Evolutionary conservation across 768 basidiomycete species (phyloP).

Genomic region (Wakefieldia striispora): DNA sequence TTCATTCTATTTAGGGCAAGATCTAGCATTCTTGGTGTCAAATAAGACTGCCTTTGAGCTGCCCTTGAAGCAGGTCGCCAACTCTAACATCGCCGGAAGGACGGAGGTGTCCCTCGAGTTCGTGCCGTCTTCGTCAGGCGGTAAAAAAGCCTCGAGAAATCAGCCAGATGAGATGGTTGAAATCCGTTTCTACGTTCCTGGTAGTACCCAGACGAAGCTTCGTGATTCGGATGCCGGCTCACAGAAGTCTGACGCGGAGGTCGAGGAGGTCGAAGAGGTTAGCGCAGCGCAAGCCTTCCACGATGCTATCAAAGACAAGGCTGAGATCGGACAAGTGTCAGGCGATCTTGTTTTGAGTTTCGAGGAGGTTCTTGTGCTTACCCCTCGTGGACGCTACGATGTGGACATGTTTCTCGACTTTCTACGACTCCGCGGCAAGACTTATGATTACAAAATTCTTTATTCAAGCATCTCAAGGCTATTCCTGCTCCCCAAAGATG

Average conservation of each 20-base stretch:
- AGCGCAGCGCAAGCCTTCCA: conserved; percentile 97
- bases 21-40: conserved; percentile 87
- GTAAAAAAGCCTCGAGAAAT: conserved; percentile 42
- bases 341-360: conserved; percentile 94
- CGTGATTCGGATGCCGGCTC: conserved; percentile 72
- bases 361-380: conserved; percentile 91
- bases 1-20: conserved; percentile 58
- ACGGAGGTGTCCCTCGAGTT: conserved; percentile 99
- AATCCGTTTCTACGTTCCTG: conserved; percentile 95
- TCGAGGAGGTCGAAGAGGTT: conserved; percentile 69
- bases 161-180: conserved; percentile 87
- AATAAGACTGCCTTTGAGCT: conserved; percentile 89
- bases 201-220: conserved; percentile 63
- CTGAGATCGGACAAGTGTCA: conserved; percentile 86
- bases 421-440: conserved; percentile 93
- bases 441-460: conserved; percentile 97
- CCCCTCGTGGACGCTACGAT: conserved; percentile 95
- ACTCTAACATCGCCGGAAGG: conserved; percentile 96
- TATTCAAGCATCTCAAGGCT: conserved; percentile 84
- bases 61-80: conserved; percentile 82
- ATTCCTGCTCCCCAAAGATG: conserved; percentile 95
- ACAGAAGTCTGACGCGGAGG: conserved; percentile 69
- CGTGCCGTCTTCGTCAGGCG: conserved; percentile 43
- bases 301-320: conserved; percentile 93
- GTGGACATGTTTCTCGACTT: conserved; percentile 98